Evolutionary conservation across 805 yeast genomes (phyloP).

Genomic region (Trichomonascus vanleenenianus): DNA sequence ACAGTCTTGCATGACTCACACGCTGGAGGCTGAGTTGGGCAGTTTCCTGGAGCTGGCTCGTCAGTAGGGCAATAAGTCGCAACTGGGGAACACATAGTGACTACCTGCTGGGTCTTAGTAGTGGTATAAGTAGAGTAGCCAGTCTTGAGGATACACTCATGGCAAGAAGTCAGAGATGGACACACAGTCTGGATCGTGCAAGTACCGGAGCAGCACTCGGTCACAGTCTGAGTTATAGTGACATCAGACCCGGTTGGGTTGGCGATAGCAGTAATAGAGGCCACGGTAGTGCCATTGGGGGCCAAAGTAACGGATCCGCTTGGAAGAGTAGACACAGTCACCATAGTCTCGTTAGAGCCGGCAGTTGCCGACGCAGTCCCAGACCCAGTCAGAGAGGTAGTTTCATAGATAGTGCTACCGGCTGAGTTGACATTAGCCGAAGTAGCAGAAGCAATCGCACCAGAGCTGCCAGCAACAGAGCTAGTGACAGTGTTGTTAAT

Average conservation of each 20-base stretch:
- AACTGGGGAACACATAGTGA: constrained; percentile 16
- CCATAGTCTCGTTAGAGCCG: neutral
- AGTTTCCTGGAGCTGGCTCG: neutral
- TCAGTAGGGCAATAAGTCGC: constrained; percentile 8
- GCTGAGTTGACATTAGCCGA: neutral
- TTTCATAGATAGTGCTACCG: neutral
- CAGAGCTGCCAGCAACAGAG: neutral
- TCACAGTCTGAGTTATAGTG: constrained; percentile 4
- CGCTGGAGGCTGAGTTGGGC: neutral
- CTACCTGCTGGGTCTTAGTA: constrained; percentile 6
- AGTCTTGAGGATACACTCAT: constrained; percentile 8
- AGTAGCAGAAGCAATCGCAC: neutral
- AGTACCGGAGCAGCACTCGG: constrained; percentile 14
- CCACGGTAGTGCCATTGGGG: neutral
- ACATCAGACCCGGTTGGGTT: constrained; percentile 1
- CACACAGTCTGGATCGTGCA: constrained; percentile 8
- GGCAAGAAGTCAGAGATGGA: constrained; percentile 2
- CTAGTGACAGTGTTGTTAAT: neutral
- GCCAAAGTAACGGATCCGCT: no score
- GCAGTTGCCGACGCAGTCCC: neutral
- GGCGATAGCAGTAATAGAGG: neutral
- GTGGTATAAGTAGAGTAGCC: constrained; percentile 11
- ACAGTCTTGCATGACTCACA: neutral
- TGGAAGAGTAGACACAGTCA: no score
- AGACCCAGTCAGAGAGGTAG: neutral